Conservation (phyloP, 2,329 filamentous ascomycete genomes). For the Thelonectria rubi region DNA sequence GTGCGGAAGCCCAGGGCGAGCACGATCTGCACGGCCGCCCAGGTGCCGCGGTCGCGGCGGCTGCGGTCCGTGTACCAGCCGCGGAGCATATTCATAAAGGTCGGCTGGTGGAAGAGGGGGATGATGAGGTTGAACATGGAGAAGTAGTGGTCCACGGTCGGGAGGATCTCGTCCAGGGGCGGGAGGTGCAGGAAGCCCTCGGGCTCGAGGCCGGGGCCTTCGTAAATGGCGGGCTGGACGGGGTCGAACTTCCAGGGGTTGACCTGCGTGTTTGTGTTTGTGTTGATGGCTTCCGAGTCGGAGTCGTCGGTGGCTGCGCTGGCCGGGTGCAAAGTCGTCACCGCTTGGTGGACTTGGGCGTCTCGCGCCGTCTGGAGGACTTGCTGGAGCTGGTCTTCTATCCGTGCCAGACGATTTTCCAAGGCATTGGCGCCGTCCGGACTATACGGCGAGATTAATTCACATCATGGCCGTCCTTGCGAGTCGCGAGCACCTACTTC, state of each 20-base stretch:
- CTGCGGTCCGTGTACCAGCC: constrained; percentile 45
- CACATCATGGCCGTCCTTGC: not conserved
- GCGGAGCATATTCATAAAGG: constrained; percentile 49
- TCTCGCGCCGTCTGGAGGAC: constrained; percentile 41
- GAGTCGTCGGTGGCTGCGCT: not conserved
- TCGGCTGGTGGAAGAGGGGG: constrained; percentile 49
- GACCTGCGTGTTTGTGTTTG: too few relatives aligned
- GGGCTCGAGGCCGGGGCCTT: constrained; percentile 27
- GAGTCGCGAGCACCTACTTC: not conserved
- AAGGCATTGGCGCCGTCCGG: constrained; percentile 14
- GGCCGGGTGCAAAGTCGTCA: not conserved
- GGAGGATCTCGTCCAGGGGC: constrained; percentile 47
- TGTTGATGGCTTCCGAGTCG: not conserved
- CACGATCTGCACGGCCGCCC: constrained; percentile 53
- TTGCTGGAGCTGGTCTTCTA: constrained; percentile 46
- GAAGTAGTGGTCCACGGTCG: constrained; percentile 51
- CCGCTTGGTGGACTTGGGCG: constrained; percentile 11
- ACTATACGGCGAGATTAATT: constrained; percentile 3
- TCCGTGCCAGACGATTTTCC: constrained; percentile 43
- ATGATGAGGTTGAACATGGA: constrained; percentile 47
- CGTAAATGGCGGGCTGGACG: constrained; percentile 32
- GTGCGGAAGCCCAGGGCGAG: constrained; percentile 49
- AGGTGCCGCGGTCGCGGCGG: constrained; percentile 39
- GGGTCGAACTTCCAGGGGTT: constrained; percentile 37
- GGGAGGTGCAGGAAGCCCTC: constrained; percentile 42